These are phyloP conservation scores for Fusarium acutatum DNA, from an alignment of 2,329 filamentous ascomycete genomes.

Conservation along the genomic window DNA sequence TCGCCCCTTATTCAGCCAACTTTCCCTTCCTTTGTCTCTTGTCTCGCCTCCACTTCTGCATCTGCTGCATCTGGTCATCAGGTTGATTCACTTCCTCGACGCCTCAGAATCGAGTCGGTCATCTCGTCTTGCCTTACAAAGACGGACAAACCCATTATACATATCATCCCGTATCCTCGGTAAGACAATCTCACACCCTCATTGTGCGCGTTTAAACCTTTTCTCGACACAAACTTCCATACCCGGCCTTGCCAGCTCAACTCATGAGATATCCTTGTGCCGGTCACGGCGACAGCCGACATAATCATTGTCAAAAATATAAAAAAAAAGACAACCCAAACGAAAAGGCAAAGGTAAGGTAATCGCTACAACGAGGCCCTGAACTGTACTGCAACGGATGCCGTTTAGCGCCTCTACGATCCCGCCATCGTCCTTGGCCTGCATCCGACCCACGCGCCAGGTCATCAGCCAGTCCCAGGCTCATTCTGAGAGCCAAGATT, in stretches of 20 bases:
- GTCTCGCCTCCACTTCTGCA: conserved; percentile 20
- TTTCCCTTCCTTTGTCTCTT: neutral
- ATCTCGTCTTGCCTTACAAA: conserved; percentile 6
- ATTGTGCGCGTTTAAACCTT: neutral
- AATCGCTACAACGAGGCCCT: conserved; percentile 20
- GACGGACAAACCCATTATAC: conserved; percentile 23
- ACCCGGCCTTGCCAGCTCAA: conserved; percentile 9
- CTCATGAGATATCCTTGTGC: conserved; percentile 12
- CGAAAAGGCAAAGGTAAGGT: conserved; percentile 4
- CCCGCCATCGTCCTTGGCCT: conserved; percentile 41
- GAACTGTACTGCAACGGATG: conserved; percentile 39
- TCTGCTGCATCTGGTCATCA: conserved; percentile 17
- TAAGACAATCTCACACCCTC: conserved; percentile 26
- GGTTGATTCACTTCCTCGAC: conserved; percentile 13
- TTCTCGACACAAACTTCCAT: neutral
- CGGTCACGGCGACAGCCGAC: conserved; percentile 21
- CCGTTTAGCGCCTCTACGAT: conserved; percentile 42
- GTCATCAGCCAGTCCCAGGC: conserved; percentile 32
- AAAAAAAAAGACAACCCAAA: neutral
- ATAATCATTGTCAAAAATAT: neutral
- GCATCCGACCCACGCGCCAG: conserved; percentile 33
- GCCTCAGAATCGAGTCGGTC: conserved; percentile 10
- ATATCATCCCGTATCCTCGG: neutral
- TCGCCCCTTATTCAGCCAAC: neutral
- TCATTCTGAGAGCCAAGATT: conserved; percentile 30